phyloP scores from a whole-genome alignment of 108 stramenopile species.

The Phaeodactylum tricornutum region DNA sequence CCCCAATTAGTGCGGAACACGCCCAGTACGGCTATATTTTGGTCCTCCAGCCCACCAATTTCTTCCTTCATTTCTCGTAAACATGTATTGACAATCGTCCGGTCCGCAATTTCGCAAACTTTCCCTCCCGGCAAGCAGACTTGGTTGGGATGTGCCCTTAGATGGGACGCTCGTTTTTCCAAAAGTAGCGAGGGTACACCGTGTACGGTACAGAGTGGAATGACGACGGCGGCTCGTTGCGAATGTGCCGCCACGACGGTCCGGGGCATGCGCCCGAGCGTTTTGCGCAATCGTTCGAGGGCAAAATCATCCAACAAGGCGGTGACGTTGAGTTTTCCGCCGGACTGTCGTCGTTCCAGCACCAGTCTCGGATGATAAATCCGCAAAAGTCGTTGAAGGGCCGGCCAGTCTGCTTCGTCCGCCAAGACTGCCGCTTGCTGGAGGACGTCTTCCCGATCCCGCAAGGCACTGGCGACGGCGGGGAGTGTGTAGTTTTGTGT shows the following conservation, averaged over 20 bases:
- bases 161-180: slow-evolving; percentile 63
- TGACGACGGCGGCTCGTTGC: slow-evolving; percentile 76
- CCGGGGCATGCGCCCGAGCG: slow-evolving; percentile 86
- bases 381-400: slow-evolving; percentile 48
- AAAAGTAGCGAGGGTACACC: slow-evolving; percentile 88
- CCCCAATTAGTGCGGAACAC: slow-evolving; percentile 90
- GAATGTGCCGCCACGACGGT: slow-evolving; percentile 77
- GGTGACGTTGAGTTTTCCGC: slow-evolving; percentile 42
- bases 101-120: slow-evolving; percentile 68
- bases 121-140: slow-evolving; percentile 89
- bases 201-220: slow-evolving; percentile 86
- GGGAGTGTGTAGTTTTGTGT: slow-evolving; percentile 86
- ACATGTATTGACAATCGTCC: slow-evolving; percentile 83
- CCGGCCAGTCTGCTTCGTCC: slow-evolving; percentile 47
- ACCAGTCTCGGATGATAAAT: slow-evolving; percentile 70
- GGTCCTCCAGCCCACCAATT: slow-evolving; percentile 56
- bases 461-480: slow-evolving; percentile 79
- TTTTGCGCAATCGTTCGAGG: slow-evolving; percentile 76
- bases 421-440: slow-evolving; percentile 77
- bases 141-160: slow-evolving; percentile 82
- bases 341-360: slow-evolving; percentile 37
- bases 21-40: slow-evolving; percentile 62
- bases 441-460: slow-evolving; percentile 89
- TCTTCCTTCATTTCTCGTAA: slow-evolving; percentile 95
- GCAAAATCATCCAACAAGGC: slow-evolving; percentile 49